These are phyloP conservation scores for Actinomucor elegans DNA, from an alignment of 371 early-diverging fungal genomes.

Conservation along the genomic window DNA sequence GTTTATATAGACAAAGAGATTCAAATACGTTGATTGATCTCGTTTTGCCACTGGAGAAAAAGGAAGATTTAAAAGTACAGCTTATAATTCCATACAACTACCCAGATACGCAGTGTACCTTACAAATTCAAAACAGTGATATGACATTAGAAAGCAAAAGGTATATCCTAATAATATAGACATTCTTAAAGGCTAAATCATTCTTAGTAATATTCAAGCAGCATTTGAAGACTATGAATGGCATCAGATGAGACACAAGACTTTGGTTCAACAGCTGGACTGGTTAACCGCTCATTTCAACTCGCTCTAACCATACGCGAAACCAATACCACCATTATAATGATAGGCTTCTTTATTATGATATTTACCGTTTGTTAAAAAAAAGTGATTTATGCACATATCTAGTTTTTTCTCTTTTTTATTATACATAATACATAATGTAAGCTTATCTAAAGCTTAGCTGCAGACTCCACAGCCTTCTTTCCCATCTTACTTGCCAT, in stretches of 20 bases:
- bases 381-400: no score
- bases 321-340: no score
- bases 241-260: conserved; percentile 39
- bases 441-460: conserved; percentile 23
- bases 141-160: conserved; percentile 22
- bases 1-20: conserved; percentile 2
- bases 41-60: conserved; percentile 19
- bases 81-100: conserved; percentile 34
- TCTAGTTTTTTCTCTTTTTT: background rate
- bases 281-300: conserved; percentile 36
- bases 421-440: background rate
- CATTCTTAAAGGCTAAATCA: background rate
- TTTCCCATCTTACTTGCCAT: conserved; percentile 32
- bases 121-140: conserved; percentile 31
- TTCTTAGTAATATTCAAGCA: conserved; percentile 27
- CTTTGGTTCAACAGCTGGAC: conserved; percentile 46
- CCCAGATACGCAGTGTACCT: conserved; percentile 37
- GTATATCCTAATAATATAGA: conserved; percentile 13
- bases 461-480: conserved; percentile 33
- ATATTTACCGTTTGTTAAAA: no score
- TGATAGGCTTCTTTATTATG: no score
- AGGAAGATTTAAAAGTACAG: conserved; percentile 26
- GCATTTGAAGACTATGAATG: conserved; percentile 39
- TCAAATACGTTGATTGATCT: conserved; percentile 25
- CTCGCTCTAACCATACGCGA: conserved; percentile 13